Percentiles rank a stretch among this genome's conserved stretches.
phyloP scores from a whole-genome alignment of 2,329 filamentous ascomycete genomes.

The Beauveria varroae region DNA sequence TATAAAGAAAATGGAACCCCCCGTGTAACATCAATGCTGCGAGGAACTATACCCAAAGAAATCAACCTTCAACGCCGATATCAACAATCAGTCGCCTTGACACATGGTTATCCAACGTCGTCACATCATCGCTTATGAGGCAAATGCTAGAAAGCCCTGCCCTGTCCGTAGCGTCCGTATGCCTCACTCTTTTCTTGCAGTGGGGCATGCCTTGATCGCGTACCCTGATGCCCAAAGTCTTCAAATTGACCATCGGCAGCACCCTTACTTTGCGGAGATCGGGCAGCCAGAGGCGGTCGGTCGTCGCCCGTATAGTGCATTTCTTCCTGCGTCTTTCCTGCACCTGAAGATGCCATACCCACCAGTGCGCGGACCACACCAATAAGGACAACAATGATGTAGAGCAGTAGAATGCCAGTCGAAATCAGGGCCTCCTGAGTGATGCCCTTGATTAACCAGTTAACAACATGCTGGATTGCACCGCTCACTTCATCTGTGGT shows the following conservation, averaged over 20 bases:
- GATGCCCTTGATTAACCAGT: conserved; percentile 60
- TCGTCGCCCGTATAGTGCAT: conserved; percentile 28
- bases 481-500: conserved; percentile 76
- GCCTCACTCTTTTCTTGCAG: conserved; percentile 28
- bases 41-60: not conserved
- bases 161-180: conserved; percentile 26
- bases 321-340: conserved; percentile 47
- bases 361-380: conserved; percentile 61
- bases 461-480: conserved; percentile 63
- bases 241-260: conserved; percentile 16
- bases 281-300: conserved; percentile 21
- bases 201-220: conserved; percentile 19
- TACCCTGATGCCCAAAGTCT: conserved; percentile 22
- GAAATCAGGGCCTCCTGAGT: conserved; percentile 76
- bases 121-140: not conserved
- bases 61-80: not conserved
- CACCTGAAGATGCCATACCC: conserved; percentile 52
- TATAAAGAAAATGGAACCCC: not conserved
- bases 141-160: not conserved
- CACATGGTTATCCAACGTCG: not conserved
- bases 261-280: conserved; percentile 15
- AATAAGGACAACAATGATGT: conserved; percentile 67
- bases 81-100: not conserved
- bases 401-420: conserved; percentile 64
- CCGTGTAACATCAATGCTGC: not conserved